phyloP scores from a whole-genome alignment of 2,329 filamentous ascomycete species.

The Uncinocarpus reesii region DNA sequence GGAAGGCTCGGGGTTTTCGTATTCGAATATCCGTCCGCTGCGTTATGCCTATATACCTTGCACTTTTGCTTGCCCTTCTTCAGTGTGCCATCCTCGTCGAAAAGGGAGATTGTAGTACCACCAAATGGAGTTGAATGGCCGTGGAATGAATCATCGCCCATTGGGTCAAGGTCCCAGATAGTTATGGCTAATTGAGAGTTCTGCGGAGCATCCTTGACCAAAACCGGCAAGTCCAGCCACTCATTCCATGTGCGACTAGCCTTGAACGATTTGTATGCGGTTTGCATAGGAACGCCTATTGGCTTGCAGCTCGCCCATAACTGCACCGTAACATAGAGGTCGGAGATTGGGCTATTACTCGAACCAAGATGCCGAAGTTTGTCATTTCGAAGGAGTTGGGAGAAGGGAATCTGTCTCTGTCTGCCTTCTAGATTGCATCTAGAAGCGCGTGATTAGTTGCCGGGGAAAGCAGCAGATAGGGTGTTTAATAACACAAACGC shows the following conservation, averaged over 20 bases:
- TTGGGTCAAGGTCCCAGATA: conserved; percentile 84
- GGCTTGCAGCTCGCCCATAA: conserved; percentile 95
- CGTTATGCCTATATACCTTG: conserved; percentile 66
- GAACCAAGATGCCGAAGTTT: conserved; percentile 81
- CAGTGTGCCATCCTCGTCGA: conserved; percentile 82
- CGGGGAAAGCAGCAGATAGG: neutral
- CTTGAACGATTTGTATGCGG: conserved; percentile 84
- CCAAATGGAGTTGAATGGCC: conserved; percentile 84
- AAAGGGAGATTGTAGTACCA: conserved; percentile 83
- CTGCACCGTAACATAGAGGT: conserved; percentile 86
- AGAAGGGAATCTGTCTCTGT: conserved; percentile 63
- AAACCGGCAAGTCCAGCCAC: conserved; percentile 81
- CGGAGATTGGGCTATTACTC: conserved; percentile 69
- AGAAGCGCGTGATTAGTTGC: conserved; percentile 13
- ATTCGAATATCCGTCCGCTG: conserved; percentile 73
- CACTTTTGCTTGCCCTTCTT: conserved; percentile 92
- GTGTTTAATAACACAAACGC: conserved; percentile 9
- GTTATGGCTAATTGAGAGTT: conserved; percentile 84
- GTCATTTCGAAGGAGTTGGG: conserved; percentile 64
- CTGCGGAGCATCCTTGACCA: conserved; percentile 69
- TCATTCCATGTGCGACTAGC: conserved; percentile 72
- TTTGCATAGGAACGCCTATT: conserved; percentile 82
- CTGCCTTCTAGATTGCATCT: conserved; percentile 69
- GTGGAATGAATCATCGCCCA: conserved; percentile 57
- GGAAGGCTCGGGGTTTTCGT: conserved; percentile 66